phyloP scores from a whole-genome alignment of 306 rosid genomes.

The Fragaria iinumae region DNA sequence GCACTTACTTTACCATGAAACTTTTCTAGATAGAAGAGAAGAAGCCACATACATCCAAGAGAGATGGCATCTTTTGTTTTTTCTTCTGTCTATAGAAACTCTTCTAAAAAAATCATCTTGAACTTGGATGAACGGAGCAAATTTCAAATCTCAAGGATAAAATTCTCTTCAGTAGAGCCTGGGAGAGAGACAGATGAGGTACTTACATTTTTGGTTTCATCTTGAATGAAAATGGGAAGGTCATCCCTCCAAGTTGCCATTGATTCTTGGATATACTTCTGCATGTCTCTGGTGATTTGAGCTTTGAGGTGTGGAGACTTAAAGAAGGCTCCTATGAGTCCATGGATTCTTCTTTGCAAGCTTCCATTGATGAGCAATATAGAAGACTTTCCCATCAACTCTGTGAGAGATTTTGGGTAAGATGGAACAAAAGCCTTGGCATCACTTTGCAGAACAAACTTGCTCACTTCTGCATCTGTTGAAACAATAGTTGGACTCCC shows the following conservation, averaged over 20 bases:
- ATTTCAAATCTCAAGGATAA: conserved; percentile 27
- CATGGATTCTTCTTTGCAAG: conserved; percentile 92
- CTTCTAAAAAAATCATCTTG: conserved; percentile 28
- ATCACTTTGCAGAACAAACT: conserved; percentile 84
- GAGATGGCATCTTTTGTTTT: conserved; percentile 43
- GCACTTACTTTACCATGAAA: conserved; percentile 20
- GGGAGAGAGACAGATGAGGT: conserved; percentile 8
- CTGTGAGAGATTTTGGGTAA: conserved; percentile 82
- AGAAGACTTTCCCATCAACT: conserved; percentile 92
- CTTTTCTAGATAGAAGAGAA: conserved; percentile 20
- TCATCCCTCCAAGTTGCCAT: conserved; percentile 76
- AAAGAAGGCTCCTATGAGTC: conserved; percentile 87
- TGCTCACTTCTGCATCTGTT: conserved; percentile 86
- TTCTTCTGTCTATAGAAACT: conserved; percentile 24
- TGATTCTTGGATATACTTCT: conserved; percentile 59
- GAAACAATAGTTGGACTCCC: conserved; percentile 88
- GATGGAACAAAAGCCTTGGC: conserved; percentile 85
- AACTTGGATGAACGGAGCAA: conserved; percentile 14
- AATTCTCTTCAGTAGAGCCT: conserved; percentile 15
- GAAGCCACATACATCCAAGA: conserved; percentile 28
- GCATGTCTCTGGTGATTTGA: conserved; percentile 83
- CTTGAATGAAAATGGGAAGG: conserved; percentile 66
- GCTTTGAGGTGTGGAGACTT: conserved; percentile 82
- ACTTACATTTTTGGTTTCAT: conserved; percentile 76
- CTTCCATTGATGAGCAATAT: conserved; percentile 90